phyloP scores from a whole-genome alignment of 345 rosid genomes.

The Eucalyptus coolabah region DNA sequence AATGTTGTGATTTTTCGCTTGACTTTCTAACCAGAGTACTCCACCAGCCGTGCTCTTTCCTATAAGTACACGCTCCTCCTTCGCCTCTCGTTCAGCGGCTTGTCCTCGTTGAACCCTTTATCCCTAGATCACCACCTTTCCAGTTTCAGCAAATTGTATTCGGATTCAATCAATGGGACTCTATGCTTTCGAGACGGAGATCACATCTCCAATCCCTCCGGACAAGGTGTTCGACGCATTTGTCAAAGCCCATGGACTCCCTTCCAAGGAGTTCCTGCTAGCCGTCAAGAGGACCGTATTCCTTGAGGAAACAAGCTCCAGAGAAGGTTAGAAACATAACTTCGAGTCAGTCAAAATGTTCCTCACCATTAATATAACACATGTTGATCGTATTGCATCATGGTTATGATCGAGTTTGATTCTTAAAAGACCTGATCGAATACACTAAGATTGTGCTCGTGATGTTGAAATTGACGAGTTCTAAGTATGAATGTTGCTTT shows the following conservation, averaged over 20 bases:
- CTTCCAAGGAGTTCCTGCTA: slow-evolving; percentile 11
- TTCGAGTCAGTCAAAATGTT: accelerated
- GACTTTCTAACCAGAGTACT: no score
- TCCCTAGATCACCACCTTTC: no score
- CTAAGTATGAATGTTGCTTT: background rate
- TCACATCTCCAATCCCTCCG: background rate
- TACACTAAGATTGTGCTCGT: background rate
- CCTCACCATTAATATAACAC: accelerated
- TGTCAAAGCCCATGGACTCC: background rate
- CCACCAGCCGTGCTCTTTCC: no score
- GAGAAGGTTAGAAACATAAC: background rate
- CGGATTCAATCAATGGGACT: background rate
- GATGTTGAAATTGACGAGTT: no score
- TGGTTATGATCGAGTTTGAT: background rate
- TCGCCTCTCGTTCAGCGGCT: no score
- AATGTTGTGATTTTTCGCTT: no score
- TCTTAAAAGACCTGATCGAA: accelerated
- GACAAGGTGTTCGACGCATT: background rate
- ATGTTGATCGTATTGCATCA: background rate
- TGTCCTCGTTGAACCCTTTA: no score
- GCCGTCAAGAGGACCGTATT: background rate
- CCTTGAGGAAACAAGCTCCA: slow-evolving; percentile 12
- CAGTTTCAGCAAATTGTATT: background rate
- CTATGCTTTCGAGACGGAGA: background rate
- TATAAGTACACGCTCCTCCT: no score